Evolutionary conservation across 805 yeast species (phyloP).

Genomic region (Blastobotrys muscicola): DNA sequence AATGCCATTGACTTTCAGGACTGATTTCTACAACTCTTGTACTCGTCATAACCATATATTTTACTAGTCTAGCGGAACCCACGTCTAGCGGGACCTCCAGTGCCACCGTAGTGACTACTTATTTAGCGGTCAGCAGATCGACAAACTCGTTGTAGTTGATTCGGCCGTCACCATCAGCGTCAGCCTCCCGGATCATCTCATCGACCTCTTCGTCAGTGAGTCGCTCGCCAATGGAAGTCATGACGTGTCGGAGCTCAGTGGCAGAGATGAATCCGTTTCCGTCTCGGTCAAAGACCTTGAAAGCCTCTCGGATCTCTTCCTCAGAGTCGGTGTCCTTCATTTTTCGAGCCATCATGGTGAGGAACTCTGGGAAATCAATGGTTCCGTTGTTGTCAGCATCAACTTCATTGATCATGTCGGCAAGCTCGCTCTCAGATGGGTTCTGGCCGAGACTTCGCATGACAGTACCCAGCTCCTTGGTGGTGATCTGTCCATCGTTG

Average conservation of each 20-base stretch:
- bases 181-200: conserved; percentile 95
- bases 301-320: conserved; percentile 95
- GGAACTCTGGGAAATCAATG: conserved; percentile 72
- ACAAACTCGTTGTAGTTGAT: conserved; percentile 96
- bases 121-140: conserved; percentile 44
- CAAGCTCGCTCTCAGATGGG: conserved; percentile 91
- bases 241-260: conserved; percentile 91
- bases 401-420: conserved; percentile 95
- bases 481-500: conserved; percentile 92
- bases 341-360: conserved; percentile 84
- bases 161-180: conserved; percentile 77
- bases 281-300: conserved; percentile 87
- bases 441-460: conserved; percentile 99
- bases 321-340: conserved; percentile 95
- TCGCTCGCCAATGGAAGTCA: conserved; percentile 96
- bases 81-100: neutral
- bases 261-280: conserved; percentile 97
- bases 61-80: neutral
- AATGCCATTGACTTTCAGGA: too few relatives aligned
- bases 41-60: too few relatives aligned
- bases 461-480: conserved; percentile 92
- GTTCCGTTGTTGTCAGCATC: conserved; percentile 92
- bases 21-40: too few relatives aligned
- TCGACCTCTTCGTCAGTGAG: conserved; percentile 94
- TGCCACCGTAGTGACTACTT: neutral